These are phyloP conservation scores for Sphaerulina populicola DNA, from an alignment of 2,329 filamentous ascomycete species.

Conservation along the genomic window DNA sequence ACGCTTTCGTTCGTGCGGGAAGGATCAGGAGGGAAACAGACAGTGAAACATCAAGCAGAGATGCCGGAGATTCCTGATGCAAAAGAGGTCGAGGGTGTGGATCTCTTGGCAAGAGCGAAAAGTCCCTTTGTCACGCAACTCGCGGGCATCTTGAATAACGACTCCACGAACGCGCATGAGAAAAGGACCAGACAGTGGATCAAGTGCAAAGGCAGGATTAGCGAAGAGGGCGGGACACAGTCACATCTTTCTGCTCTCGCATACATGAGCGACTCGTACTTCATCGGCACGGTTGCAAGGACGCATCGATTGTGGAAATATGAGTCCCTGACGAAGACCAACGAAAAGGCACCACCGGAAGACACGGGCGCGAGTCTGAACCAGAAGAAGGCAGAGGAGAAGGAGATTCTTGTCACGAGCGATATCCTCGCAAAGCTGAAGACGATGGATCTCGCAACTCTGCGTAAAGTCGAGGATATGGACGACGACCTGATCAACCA, in stretches of 20 bases:
- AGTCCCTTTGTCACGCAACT: conserved; percentile 53
- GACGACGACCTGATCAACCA: conserved; percentile 48
- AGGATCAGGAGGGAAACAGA: conserved; percentile 48
- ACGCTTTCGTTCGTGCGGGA: conserved; percentile 80
- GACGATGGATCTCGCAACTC: conserved; percentile 38
- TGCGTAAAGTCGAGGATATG: conserved; percentile 38
- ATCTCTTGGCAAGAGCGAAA: conserved; percentile 29
- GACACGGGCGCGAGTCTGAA: conserved; percentile 5
- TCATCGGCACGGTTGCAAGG: conserved; percentile 79
- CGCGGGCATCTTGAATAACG: conserved; percentile 50
- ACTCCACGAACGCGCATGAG: conserved; percentile 49
- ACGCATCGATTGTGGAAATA: conserved; percentile 75
- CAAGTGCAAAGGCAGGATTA: conserved; percentile 65
- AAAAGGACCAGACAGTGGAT: conserved; percentile 64
- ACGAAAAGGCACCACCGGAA: conserved; percentile 12
- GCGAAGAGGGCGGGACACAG: conserved; percentile 61
- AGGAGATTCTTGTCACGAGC: conserved; percentile 28
- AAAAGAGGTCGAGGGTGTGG: conserved; percentile 32
- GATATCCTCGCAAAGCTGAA: conserved; percentile 40
- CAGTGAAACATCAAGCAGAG: conserved; percentile 57
- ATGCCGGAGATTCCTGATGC: conserved; percentile 43
- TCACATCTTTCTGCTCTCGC: conserved; percentile 82
- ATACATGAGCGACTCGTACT: conserved; percentile 81
- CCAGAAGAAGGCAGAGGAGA: conserved; percentile 1
- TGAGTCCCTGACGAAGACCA: conserved; percentile 32